phyloP scores from a whole-genome alignment of 441 rosid genomes.

The Theobroma grandiflorum region DNA sequence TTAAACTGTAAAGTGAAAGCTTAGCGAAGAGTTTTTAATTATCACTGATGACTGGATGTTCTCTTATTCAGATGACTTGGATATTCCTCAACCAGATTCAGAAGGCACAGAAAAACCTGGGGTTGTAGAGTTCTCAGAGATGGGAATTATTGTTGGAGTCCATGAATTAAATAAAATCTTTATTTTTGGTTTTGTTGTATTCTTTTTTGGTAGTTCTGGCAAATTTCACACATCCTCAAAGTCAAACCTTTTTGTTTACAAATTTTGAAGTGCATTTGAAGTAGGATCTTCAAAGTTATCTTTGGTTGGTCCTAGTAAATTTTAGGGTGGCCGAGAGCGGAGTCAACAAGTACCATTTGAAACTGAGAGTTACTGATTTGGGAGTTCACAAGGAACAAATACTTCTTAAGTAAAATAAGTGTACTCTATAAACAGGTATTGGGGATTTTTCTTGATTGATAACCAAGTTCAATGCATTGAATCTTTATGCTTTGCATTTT shows the following conservation, averaged over 20 bases:
- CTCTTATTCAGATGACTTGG: conserved; percentile 93
- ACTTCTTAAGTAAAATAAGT: neutral
- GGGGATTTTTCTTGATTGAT: neutral
- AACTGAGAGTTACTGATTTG: neutral
- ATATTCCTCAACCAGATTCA: conserved; percentile 98
- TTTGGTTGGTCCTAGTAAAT: conserved; percentile 10
- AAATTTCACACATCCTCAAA: conserved; percentile 24
- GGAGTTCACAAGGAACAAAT: neutral
- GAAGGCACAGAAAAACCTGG: conserved; percentile 60
- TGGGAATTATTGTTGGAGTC: conserved; percentile 5
- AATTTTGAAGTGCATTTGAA: conserved; percentile 35
- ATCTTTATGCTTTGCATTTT: neutral
- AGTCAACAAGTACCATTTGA: conserved; percentile 7
- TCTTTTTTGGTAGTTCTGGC: conserved; percentile 28
- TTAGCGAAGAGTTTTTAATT: neutral
- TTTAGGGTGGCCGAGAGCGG: conserved; percentile 33
- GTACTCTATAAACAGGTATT: neutral
- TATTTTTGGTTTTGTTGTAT: conserved; percentile 30
- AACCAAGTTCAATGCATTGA: neutral
- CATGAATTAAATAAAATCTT: conserved; percentile 28
- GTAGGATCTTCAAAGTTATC: conserved; percentile 31
- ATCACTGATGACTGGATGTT: conserved; percentile 32
- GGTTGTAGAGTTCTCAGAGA: conserved; percentile 49
- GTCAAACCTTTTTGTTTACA: conserved; percentile 28
- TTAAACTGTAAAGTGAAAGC: neutral